Evolutionary conservation across 1,284 basidiomycete species (phyloP).

Genomic region (Puccinia coronata): DNA sequence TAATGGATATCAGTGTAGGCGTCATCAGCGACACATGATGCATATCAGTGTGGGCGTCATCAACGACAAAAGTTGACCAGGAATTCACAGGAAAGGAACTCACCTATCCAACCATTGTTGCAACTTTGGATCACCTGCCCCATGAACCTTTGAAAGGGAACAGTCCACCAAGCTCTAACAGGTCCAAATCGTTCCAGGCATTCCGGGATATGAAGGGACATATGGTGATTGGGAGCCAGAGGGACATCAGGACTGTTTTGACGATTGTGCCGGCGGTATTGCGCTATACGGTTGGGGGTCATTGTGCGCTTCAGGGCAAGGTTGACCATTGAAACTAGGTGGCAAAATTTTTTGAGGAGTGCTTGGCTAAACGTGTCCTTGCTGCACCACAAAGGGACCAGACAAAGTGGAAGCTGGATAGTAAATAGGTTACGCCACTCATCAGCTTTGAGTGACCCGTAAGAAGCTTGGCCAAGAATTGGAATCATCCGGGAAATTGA

Average conservation of each 20-base stretch:
- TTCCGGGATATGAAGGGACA: not conserved
- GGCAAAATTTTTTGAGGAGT: slow-evolving; percentile 1
- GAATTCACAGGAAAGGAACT: not conserved
- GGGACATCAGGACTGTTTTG: not conserved
- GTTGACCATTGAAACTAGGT: slow-evolving; percentile 27
- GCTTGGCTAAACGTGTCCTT: not conserved
- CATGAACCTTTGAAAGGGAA: slow-evolving; percentile 32
- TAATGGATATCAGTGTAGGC: not conserved
- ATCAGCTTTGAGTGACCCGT: slow-evolving; percentile 42
- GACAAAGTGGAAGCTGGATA: slow-evolving; percentile 26
- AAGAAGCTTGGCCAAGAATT: slow-evolving; percentile 40
- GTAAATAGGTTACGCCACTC: slow-evolving; percentile 41
- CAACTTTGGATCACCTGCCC: not conserved
- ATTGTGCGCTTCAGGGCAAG: slow-evolving; percentile 28
- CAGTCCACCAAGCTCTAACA: slow-evolving; percentile 27
- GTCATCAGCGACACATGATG: too few species aligned
- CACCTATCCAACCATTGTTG: slow-evolving; percentile 22
- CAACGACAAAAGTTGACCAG: not conserved
- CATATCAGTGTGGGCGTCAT: not conserved
- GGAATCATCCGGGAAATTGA: slow-evolving; percentile 27
- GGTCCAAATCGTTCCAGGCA: slow-evolving; percentile 18
- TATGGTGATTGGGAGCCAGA: slow-evolving; percentile 11
- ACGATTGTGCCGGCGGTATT: not conserved
- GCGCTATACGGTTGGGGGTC: not conserved
- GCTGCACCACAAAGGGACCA: not conserved